Percentiles rank a stretch among this genome's conserved stretches.
Conservation (phyloP, 805 yeast genomes). For the Myxozyma mucilagina region DNA sequence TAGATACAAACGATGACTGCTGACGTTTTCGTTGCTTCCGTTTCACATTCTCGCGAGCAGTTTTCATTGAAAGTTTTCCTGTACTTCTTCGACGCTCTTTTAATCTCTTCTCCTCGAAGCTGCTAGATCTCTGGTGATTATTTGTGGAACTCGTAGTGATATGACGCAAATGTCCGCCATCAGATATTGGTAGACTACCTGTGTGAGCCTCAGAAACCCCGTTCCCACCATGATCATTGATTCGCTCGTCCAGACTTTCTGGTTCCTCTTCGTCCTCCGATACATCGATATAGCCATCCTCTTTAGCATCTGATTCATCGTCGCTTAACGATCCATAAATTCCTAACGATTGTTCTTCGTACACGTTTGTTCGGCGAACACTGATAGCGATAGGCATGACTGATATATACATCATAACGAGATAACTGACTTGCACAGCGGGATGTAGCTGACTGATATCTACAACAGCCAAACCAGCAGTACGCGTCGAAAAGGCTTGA, state of each 20-base stretch:
- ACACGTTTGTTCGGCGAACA: conserved; percentile 93
- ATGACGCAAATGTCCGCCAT: neutral
- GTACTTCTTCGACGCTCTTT: conserved; percentile 1
- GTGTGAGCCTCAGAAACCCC: neutral
- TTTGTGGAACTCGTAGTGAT: neutral
- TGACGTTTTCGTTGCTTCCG: conserved; percentile 42
- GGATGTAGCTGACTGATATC: conserved; percentile 74
- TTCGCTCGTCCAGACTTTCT: neutral
- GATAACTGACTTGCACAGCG: conserved; percentile 87
- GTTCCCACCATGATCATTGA: neutral
- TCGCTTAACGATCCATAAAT: conserved; percentile 50
- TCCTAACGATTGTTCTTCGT: conserved; percentile 97
- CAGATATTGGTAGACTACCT: neutral
- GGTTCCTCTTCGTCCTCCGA: conserved; percentile 6
- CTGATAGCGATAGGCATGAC: conserved; percentile 95
- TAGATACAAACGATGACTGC: conserved; percentile 67
- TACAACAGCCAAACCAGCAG: conserved; percentile 84
- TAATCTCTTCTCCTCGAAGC: neutral
- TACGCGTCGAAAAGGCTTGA: conserved; percentile 90
- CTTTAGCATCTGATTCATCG: conserved; percentile 31
- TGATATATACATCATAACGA: conserved; percentile 98
- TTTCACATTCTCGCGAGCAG: conserved; percentile 8
- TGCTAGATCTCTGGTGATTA: neutral
- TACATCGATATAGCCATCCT: conserved; percentile 23
- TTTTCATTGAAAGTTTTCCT: conserved; percentile 2